Conservation (phyloP, 2,329 filamentous ascomycete genomes). For the Sarocladium oryzae region DNA sequence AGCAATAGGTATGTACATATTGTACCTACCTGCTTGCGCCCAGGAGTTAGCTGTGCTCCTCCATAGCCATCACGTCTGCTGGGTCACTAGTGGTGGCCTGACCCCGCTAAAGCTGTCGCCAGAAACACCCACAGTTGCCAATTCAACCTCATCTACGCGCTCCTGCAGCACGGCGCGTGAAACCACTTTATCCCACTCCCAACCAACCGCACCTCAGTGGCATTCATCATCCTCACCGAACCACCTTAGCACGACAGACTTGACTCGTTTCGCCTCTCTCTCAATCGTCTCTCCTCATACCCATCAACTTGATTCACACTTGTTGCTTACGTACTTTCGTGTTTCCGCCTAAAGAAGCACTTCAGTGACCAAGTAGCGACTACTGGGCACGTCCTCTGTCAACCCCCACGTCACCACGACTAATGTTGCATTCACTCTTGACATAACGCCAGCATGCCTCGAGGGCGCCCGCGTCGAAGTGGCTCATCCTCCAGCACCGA, state of each 20-base stretch:
- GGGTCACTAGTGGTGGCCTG: no score
- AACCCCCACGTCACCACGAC: neutral
- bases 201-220: no score
- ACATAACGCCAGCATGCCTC: constrained; percentile 1
- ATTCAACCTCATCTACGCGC: neutral
- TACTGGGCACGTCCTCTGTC: neutral
- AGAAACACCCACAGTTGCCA: neutral
- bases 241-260: neutral
- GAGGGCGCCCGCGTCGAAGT: constrained; percentile 22
- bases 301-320: neutral
- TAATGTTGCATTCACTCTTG: neutral
- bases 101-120: neutral
- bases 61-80: no score
- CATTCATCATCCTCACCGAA: neutral
- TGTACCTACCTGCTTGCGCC: no score
- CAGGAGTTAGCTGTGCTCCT: no score
- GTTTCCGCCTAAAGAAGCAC: no score
- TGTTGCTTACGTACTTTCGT: no score
- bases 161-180: neutral
- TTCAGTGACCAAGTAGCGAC: neutral
- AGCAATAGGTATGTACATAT: no score
- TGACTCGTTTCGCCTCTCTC: neutral
- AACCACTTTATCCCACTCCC: neutral
- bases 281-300: no score
- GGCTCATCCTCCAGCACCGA: constrained; percentile 39